These are phyloP conservation scores for Citrullus amarus DNA, from an alignment of 306 rosid species.

Conservation along the genomic window DNA sequence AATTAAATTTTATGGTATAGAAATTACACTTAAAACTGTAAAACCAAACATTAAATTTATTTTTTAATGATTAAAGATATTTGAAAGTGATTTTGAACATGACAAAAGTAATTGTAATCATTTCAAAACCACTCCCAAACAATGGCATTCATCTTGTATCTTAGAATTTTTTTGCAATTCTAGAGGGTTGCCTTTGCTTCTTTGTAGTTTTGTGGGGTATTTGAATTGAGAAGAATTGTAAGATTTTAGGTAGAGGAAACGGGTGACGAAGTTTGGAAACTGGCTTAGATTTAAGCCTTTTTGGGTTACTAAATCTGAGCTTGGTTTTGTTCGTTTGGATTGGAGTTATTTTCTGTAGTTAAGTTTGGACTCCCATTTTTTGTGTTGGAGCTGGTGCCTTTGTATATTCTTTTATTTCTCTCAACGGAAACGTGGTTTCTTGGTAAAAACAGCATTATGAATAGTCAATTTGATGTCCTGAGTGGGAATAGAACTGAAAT, in stretches of 20 bases:
- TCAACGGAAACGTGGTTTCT: too few relatives aligned
- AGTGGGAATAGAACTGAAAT: neutral
- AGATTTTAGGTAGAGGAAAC: neutral
- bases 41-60: too few relatives aligned
- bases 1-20: too few relatives aligned
- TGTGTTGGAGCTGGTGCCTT: neutral
- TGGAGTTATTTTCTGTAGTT: neutral
- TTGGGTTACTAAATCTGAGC: neutral
- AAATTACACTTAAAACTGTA: too few relatives aligned
- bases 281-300: neutral
- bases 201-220: neutral
- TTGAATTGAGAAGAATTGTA: neutral
- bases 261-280: neutral
- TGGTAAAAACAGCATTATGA: neutral
- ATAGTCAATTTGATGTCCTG: neutral
- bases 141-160: neutral
- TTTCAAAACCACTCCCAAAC: too few relatives aligned
- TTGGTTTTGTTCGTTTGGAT: neutral
- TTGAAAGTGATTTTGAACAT: neutral
- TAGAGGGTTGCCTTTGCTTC: neutral
- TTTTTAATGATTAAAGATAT: neutral
- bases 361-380: neutral
- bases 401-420: neutral
- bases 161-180: neutral
- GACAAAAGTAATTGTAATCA: neutral